phyloP scores from a whole-genome alignment of 768 basidiomycete species.

The Cubamyces sp. region DNA sequence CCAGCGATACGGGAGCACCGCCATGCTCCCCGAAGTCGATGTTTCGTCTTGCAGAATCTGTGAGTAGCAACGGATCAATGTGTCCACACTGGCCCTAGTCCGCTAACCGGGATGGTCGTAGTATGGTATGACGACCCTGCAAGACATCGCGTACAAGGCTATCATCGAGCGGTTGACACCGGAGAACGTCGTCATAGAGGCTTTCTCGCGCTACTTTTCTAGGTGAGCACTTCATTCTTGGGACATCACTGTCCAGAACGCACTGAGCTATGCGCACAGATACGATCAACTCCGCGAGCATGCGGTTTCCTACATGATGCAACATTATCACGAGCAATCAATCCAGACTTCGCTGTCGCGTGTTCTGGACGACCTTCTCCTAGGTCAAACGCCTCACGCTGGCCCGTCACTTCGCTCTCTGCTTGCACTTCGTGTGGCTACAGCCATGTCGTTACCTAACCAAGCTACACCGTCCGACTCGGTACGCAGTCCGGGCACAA shows the following conservation, averaged over 20 bases:
- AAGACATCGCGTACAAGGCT: conserved; percentile 21
- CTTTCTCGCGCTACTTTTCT: conserved; percentile 30
- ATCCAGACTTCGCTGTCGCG: conserved; percentile 4
- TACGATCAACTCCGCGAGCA: conserved; percentile 23
- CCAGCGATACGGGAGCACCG: conserved; percentile 9
- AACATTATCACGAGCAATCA: conserved; percentile 2
- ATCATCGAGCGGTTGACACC: conserved; percentile 17
- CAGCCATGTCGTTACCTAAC: background rate
- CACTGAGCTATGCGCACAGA: background rate
- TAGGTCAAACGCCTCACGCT: conserved; percentile 20
- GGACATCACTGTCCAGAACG: background rate
- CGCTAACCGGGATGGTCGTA: background rate
- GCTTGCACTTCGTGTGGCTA: conserved; percentile 8
- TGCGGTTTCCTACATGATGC: conserved; percentile 17
- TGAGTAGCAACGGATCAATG: background rate
- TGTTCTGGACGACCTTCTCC: conserved; percentile 6
- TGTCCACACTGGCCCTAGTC: background rate
- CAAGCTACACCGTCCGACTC: no score
- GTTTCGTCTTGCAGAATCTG: conserved; percentile 30
- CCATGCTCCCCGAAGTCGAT: conserved; percentile 31
- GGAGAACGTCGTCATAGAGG: conserved; percentile 32
- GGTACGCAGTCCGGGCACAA: no score
- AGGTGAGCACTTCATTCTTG: conserved; percentile 21
- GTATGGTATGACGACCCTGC: conserved; percentile 28
- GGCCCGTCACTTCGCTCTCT: conserved; percentile 13